Evolutionary conservation across 73 alveolate species (phyloP), one percentile per base, ranked within the genome.

Genomic region (Uronychia binucleata): DNA sequence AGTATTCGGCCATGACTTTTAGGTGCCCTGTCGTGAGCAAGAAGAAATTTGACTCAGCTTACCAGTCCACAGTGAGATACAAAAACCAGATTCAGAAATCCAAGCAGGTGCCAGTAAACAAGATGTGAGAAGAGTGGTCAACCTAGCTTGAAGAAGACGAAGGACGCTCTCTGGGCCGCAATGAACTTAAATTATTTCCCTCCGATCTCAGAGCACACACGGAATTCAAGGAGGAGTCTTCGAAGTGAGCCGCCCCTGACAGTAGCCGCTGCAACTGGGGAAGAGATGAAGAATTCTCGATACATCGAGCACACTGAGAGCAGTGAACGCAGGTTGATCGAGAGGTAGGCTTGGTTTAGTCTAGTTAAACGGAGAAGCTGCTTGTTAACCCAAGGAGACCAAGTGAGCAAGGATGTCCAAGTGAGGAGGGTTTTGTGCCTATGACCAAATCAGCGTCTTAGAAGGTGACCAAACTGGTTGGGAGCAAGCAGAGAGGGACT

Each of bases 21-120:
- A 46, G 67, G 67, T 35, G 77, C 29, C 86, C 91, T 31, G 78
- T 67, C 1, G 34, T 67, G 29, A 13, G 31, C 5, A 67, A 67
- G 29, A 67, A 67, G 26, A 67, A 67, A 26, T 67, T 67, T 5
- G 78, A 67, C 26, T 26, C 78, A 26, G 78, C 29, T 26, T 67
- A 67, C 26, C 5, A 8, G 1, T 26, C 78, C 1, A 67, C 29
- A 26, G 5, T 67, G 78, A 67, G 26, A 26, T 67, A 67, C 32
- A 67, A 67, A 30, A 67, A 26, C 29, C 26, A 25, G 29, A 67
- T 67, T 26, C 26, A 67, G 30, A 67, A 67, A 26, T 67, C 78
- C 5, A 67, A 67, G 5, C 78, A 67, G 75, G 58, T 74, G 5
- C 67, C 67, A 46, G 67, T 46, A 46, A 46, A 46, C 19, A 46